Evolutionary conservation across 129 eudicot genomes (phyloP).

Genomic region (Gnaphalium uliginosum): DNA sequence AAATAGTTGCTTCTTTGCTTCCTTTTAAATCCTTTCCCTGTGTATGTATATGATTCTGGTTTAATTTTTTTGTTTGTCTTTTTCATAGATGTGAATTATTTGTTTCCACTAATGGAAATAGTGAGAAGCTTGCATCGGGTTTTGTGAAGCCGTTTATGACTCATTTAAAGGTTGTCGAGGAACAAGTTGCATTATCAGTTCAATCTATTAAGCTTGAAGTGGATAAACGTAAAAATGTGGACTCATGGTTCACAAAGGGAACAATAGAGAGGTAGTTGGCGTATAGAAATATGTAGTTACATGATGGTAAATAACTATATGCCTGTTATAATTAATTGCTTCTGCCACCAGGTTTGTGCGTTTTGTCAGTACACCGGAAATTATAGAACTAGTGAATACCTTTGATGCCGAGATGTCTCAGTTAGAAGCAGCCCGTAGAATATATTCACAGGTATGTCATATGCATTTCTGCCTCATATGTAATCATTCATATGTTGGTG

Average conservation of each 20-base stretch:
- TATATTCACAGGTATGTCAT: constrained; percentile 87
- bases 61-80: constrained; percentile 6
- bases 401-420: constrained; percentile 96
- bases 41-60: not conserved
- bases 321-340: constrained; percentile 5
- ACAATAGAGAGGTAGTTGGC: constrained; percentile 88
- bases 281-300: not conserved
- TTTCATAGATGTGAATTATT: constrained; percentile 77
- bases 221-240: constrained; percentile 56
- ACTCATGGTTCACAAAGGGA: constrained; percentile 95
- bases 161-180: constrained; percentile 83
- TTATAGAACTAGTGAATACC: constrained; percentile 81
- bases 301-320: not conserved
- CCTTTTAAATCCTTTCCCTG: too few species aligned
- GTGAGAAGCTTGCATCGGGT: constrained; percentile 93
- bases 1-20: too few species aligned
- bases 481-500: constrained; percentile 10
- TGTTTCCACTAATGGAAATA: constrained; percentile 75
- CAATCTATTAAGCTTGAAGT: constrained; percentile 82
- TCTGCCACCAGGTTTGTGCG: constrained; percentile 75
- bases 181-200: constrained; percentile 69
- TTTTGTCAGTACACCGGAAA: constrained; percentile 96
- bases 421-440: constrained; percentile 89
- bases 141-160: constrained; percentile 81
- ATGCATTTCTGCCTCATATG: constrained; percentile 2